These are phyloP conservation scores for Magnusiomyces magnusii DNA, from an alignment of 1,139 yeast species.

Conservation along the genomic window DNA sequence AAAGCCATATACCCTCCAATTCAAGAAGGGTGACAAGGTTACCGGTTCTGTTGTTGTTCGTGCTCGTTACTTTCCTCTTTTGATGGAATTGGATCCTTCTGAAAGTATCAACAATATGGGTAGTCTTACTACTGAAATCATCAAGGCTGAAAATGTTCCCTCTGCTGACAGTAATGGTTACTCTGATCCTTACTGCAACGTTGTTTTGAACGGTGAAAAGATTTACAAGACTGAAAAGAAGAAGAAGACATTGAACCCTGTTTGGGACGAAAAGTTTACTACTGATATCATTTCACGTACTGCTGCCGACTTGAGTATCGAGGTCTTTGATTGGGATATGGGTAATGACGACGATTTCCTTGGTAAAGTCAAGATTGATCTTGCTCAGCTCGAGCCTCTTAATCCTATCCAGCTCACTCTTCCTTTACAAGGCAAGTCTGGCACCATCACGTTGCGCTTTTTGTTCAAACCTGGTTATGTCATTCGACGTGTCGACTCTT, in stretches of 20 bases:
- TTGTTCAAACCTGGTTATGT: constrained; percentile 67
- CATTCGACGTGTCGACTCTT: constrained; percentile 35
- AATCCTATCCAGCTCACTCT: constrained; percentile 47
- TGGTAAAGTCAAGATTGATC: constrained; percentile 56
- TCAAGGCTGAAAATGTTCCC: constrained; percentile 61
- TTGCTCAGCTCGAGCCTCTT: constrained; percentile 54
- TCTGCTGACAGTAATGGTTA: constrained; percentile 86
- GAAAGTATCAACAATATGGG: constrained; percentile 80
- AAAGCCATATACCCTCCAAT: constrained; percentile 48
- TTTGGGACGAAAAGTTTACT: constrained; percentile 63
- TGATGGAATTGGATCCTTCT: constrained; percentile 53
- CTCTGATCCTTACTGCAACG: constrained; percentile 81
- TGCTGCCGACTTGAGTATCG: constrained; percentile 50
- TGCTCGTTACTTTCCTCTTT: constrained; percentile 73
- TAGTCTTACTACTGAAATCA: constrained; percentile 51
- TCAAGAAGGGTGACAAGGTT: constrained; percentile 44
- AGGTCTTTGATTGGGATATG: constrained; percentile 83
- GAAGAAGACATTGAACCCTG: constrained; percentile 83
- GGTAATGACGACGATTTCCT: constrained; percentile 80
- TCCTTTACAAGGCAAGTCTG: constrained; percentile 46
- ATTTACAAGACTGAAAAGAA: constrained; percentile 68
- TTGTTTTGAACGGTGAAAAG: constrained; percentile 54
- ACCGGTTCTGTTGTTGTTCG: constrained; percentile 52
- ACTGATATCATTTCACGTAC: constrained; percentile 52
- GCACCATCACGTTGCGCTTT: constrained; percentile 52